Evolutionary conservation across 345 rosid genomes (phyloP).

Genomic region (Combretum micranthum): DNA sequence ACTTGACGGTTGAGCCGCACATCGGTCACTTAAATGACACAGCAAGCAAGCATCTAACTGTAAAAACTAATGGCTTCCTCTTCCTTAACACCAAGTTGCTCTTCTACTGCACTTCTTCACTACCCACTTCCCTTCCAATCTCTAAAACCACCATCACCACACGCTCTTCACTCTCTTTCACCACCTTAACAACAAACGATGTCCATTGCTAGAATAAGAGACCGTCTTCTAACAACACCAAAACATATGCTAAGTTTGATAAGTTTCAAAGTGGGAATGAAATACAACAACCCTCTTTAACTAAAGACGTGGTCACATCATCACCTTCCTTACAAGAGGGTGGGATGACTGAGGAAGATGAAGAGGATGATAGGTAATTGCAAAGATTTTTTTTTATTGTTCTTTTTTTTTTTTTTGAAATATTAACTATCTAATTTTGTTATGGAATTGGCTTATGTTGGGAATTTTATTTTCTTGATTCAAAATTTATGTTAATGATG

Average conservation of each 20-base stretch:
- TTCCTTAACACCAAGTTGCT: conserved; percentile 30
- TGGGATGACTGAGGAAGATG: conserved; percentile 17
- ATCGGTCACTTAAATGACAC: too few species aligned
- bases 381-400: conserved; percentile 2
- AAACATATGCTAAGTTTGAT: conserved; percentile 69
- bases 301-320: conserved; percentile 26
- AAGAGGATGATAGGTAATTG: conserved; percentile 64
- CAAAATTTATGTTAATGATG: too few species aligned
- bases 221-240: conserved; percentile 8
- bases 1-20: too few species aligned
- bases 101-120: conserved; percentile 27
- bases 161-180: conserved; percentile 32
- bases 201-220: too few species aligned
- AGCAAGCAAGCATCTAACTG: too few species aligned
- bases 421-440: neutral
- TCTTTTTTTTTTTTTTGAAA: neutral
- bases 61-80: conserved; percentile 37
- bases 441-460: too few species aligned
- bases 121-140: conserved; percentile 10
- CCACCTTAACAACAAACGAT: conserved; percentile 20
- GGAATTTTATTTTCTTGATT: too few species aligned
- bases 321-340: conserved; percentile 9
- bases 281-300: conserved; percentile 16
- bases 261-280: conserved; percentile 51
- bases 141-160: neutral